Conservation (phyloP, 2,329 filamentous ascomycete species). For the Fusarium nodosum region DNA sequence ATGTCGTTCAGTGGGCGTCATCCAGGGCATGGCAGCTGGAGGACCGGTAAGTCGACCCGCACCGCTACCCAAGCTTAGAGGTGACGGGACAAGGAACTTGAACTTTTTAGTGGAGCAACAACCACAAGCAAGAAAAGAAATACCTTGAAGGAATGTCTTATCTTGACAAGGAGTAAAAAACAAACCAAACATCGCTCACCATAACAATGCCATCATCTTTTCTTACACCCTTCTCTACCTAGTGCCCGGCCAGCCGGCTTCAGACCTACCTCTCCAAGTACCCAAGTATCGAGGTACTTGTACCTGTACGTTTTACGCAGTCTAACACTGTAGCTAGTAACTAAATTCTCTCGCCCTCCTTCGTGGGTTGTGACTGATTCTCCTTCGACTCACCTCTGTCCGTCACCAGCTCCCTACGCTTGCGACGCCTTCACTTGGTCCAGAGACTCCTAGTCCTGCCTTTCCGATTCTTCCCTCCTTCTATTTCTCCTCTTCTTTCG, state of each 20-base stretch:
- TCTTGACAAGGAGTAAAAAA: constrained; percentile 32
- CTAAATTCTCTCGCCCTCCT: constrained; percentile 43
- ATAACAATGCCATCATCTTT: constrained; percentile 23
- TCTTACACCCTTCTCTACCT: constrained; percentile 20
- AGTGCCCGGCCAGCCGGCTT: constrained; percentile 36
- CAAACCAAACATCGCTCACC: constrained; percentile 12
- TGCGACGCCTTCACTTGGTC: constrained; percentile 40
- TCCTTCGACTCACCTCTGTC: constrained; percentile 44
- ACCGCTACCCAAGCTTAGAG: constrained; percentile 31
- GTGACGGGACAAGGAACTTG: constrained; percentile 21
- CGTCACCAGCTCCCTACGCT: constrained; percentile 39
- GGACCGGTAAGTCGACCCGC: constrained; percentile 40
- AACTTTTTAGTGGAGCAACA: constrained; percentile 45
- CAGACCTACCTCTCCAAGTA: not conserved
- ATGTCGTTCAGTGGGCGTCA: constrained; percentile 42
- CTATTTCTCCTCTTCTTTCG: constrained; percentile 17
- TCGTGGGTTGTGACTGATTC: constrained; percentile 41
- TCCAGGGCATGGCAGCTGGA: constrained; percentile 36
- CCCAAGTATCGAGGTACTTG: constrained; percentile 9
- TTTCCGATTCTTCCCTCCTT: constrained; percentile 15
- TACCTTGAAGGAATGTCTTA: constrained; percentile 35
- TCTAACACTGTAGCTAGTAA: constrained; percentile 6
- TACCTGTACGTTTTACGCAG: not conserved
- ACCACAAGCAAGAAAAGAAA: constrained; percentile 37
- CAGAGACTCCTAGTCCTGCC: constrained; percentile 40